phyloP scores from a whole-genome alignment of 148 eudicot species.

The Silene uniflora region DNA sequence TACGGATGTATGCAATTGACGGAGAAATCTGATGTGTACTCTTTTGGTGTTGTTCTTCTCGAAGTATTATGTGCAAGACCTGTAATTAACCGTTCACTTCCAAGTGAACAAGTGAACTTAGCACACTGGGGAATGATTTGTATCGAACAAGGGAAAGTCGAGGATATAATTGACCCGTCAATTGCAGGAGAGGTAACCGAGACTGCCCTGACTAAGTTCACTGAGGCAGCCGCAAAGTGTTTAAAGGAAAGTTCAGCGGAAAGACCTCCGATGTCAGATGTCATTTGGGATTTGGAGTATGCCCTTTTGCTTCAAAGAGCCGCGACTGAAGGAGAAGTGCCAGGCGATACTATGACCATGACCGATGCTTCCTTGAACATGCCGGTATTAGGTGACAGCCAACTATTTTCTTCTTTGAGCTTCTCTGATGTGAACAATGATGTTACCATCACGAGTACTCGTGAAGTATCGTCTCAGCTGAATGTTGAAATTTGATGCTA shows the following conservation, averaged over 20 bases:
- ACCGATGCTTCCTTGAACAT: constrained; percentile 34
- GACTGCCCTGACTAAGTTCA: constrained; percentile 40
- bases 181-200: constrained; percentile 37
- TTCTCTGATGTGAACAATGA: constrained; percentile 2
- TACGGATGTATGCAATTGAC: constrained; percentile 36
- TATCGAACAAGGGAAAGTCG: constrained; percentile 26
- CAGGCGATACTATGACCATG: constrained; percentile 33
- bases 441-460: constrained; percentile 4
- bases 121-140: constrained; percentile 42
- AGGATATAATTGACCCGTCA: constrained; percentile 38
- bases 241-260: constrained; percentile 31
- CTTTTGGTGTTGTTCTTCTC: constrained; percentile 59
- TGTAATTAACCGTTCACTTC: constrained; percentile 31
- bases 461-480: constrained; percentile 37
- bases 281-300: constrained; percentile 54
- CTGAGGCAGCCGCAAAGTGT: constrained; percentile 40
- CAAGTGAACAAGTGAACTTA: constrained; percentile 35
- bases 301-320: constrained; percentile 38
- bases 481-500: neutral
- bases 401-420: constrained; percentile 33
- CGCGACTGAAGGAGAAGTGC: constrained; percentile 11
- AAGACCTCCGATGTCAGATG: constrained; percentile 52
- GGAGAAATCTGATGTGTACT: constrained; percentile 59
- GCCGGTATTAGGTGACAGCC: constrained; percentile 23
- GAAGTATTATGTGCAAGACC: constrained; percentile 57